Conservation (phyloP, 495 filamentous ascomycete genomes). For the Xylaria acuta region DNA sequence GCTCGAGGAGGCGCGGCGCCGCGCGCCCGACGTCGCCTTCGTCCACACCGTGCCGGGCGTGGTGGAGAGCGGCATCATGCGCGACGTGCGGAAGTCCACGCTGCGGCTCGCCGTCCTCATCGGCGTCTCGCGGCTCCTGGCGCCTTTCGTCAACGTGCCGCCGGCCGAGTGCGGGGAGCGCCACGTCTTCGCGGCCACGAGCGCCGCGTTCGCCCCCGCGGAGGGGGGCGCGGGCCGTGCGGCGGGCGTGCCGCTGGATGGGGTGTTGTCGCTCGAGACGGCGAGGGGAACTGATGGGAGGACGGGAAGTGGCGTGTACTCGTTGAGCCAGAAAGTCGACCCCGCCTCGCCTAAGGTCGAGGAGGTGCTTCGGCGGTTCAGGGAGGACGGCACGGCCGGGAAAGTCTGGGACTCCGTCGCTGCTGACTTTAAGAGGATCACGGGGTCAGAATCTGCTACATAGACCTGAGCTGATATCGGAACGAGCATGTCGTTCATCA, state of each 20-base stretch:
- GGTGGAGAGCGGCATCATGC: slow-evolving; percentile 47
- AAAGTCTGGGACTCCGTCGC: slow-evolving; percentile 51
- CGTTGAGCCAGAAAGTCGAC: slow-evolving; percentile 45
- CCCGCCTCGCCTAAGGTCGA: slow-evolving; percentile 38
- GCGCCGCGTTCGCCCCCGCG: slow-evolving; percentile 46
- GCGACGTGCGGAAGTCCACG: slow-evolving; percentile 7
- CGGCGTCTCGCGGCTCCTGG: neutral
- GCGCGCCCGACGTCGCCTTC: slow-evolving; percentile 55
- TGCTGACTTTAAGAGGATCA: slow-evolving; percentile 47
- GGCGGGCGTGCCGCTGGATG: slow-evolving; percentile 33
- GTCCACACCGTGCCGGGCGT: slow-evolving; percentile 59
- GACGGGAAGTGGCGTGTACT: slow-evolving; percentile 55
- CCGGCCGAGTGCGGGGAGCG: slow-evolving; percentile 53
- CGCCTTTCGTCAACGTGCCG: slow-evolving; percentile 44
- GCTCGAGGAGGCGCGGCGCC: slow-evolving; percentile 41
- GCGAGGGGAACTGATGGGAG: slow-evolving; percentile 48
- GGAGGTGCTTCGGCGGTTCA: slow-evolving; percentile 43
- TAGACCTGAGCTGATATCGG: neutral
- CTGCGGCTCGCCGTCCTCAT: slow-evolving; percentile 9
- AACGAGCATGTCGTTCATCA: neutral
- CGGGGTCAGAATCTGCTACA: slow-evolving; percentile 17
- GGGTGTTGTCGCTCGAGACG: slow-evolving; percentile 32
- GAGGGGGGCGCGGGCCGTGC: neutral
- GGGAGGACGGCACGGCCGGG: slow-evolving; percentile 28
- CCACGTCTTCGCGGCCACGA: slow-evolving; percentile 57